Evolutionary conservation across 2,329 filamentous ascomycete genomes (phyloP).

Genomic region (Aspergillus fumigatus): DNA sequence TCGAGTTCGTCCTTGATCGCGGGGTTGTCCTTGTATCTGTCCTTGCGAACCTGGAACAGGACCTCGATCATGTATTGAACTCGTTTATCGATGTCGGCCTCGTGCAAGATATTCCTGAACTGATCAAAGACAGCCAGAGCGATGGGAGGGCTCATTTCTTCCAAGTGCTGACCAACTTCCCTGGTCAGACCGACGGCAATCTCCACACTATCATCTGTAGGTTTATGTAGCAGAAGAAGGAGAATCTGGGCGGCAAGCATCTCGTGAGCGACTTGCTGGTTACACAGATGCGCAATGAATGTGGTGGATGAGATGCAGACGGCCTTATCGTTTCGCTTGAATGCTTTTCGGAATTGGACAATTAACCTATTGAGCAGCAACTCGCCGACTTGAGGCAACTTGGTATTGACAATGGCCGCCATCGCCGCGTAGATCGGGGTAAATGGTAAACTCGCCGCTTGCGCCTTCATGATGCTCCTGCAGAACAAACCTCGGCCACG

Average conservation of each 20-base stretch:
- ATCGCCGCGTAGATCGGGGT: conserved; percentile 95
- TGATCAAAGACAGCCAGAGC: conserved; percentile 90
- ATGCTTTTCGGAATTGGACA: conserved; percentile 90
- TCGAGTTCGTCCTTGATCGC: conserved; percentile 89
- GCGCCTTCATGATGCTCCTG: conserved; percentile 96
- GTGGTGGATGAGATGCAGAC: conserved; percentile 90
- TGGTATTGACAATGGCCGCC: conserved; percentile 95
- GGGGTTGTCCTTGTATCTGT: conserved; percentile 93
- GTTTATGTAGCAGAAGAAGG: conserved; percentile 86
- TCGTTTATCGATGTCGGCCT: conserved; percentile 93
- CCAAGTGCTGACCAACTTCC: conserved; percentile 88
- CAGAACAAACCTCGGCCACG: conserved; percentile 90
- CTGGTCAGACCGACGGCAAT: conserved; percentile 91
- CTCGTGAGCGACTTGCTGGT: conserved; percentile 93
- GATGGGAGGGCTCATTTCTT: conserved; percentile 90
- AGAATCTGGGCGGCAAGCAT: conserved; percentile 90
- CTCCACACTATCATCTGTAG: conserved; percentile 95
- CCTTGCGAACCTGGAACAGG: conserved; percentile 91
- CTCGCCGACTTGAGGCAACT: conserved; percentile 90
- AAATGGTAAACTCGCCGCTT: conserved; percentile 91
- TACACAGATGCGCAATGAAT: conserved; percentile 91
- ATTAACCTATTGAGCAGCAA: conserved; percentile 79
- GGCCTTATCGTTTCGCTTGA: conserved; percentile 93
- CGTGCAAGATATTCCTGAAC: conserved; percentile 90
- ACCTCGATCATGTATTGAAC: conserved; percentile 99